Base-by-base conservation (phyloP, 805 yeast genomes). In the Scheffersomyces lignosus region DNA sequence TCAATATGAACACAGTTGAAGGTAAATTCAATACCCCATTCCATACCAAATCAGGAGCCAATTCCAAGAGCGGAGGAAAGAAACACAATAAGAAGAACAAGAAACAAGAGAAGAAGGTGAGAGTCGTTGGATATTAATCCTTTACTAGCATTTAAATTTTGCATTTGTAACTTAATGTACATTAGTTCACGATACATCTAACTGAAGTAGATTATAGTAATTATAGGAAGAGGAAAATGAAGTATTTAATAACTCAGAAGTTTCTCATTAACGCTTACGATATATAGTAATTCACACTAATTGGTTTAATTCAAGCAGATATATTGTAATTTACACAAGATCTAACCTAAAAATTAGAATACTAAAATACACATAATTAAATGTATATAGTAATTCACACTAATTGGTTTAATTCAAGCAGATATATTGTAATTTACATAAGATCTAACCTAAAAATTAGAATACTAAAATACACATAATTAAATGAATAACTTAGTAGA, bases 21-120 rank as follows among this genome's bases (percentile, higher is more conserved):
- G 95, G 95, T 3, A 77, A 74, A 36, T 54, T 83, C 43, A 69
- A 71, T 28, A 67, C 75, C 4, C 96, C 98, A 5, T 88, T 87
- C 73, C 96, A 91, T 56, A 72, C 71, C 49, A 62, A 54, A 23
- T 56, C 38, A 16, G 44, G 45, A 18, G 54, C 49, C 5, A 52
- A 52, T 24, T 27, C 25, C 12, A 39, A 34, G 7, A 37, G 23
- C n/a, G 61, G 61, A 4, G 61, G 64, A 29, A 80, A 78, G 69
- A 81, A 79, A 55, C 87, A 83, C 56, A 76, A 76, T 58, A 89
- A 89, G 70, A 85, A 82, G 63, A 84, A 85, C 56, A 84, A 85
- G 64, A 83, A 81, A 60, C 68, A 69, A 29, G 75, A 71, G 34
- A 78, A 75, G 52, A 76, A 70, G 57, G 45, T 53, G 14, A 56